Base-by-base conservation (phyloP, 2,329 filamentous ascomycete genomes). In the Nakataea oryzae region DNA sequence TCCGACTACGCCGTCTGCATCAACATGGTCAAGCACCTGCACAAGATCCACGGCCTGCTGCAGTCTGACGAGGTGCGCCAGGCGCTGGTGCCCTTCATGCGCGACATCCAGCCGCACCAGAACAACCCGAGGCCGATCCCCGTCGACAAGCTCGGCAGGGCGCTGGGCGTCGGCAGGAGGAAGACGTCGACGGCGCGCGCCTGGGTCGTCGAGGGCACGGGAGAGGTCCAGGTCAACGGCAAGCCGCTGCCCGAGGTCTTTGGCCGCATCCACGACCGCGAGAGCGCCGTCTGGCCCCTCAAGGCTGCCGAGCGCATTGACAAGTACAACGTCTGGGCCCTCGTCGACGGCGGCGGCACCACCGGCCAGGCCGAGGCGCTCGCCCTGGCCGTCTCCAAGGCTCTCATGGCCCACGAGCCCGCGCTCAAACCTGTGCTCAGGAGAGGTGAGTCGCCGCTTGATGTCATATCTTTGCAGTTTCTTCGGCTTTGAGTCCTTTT, bases 301-400 rank as follows among this genome's bases (percentile, higher is more conserved):
- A 91, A 93, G 70, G 83, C 86, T 59, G 96, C 92, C 28, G 81
- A 89, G 56, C 82, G 95, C 66, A 76, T 96, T 66, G 92, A 96
- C 80, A 97, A 97, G 75, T 99, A 99, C 80, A 99, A 99, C 71
- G 86, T 97, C 3, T 99, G 91, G 87, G 93, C 88, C 61, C 76
- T 90, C 59, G 90, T 92, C 3, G 81, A 84, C 63, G 95, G 95
- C 62, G 95, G 95, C 67, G 95, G 95, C 69, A 89, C 90, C 58
- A 99, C 95, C 59, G 95, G 95, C 2, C 96, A 99, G 76, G 93
- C 95, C 9, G 95, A 99, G 76, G 93, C 95, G 41, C 84, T 97
- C 70, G 96, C 93, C 55, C 76, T 99, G 76, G 95, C 91, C 26
- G 83, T 97, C 72, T 89, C 90, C 62, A 95, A 93, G 75, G 93